Conservation (phyloP, 352 stramenopile genomes). For the Phytopythium vexans region DNA sequence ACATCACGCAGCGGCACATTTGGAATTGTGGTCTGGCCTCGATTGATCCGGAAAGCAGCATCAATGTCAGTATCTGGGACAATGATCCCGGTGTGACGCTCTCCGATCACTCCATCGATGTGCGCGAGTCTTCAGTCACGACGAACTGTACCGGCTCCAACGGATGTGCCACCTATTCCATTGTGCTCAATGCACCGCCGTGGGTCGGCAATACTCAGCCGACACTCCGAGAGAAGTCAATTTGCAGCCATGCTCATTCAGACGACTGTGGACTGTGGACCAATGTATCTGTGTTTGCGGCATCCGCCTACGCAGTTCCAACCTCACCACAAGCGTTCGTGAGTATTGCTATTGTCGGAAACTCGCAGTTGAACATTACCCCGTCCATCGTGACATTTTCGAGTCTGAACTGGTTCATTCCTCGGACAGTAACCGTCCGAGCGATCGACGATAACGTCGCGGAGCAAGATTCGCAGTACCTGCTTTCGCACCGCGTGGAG, state of each 20-base stretch:
- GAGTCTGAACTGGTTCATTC: constrained; percentile 54
- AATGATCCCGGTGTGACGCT: constrained; percentile 73
- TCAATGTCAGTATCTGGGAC: constrained; percentile 73
- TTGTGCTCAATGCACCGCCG: constrained; percentile 68
- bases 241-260: constrained; percentile 25
- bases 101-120: constrained; percentile 27
- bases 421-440: constrained; percentile 44
- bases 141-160: neutral
- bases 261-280: constrained; percentile 51
- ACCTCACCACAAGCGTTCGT: constrained; percentile 24
- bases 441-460: constrained; percentile 47
- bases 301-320: constrained; percentile 30
- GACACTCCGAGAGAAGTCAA: constrained; percentile 9
- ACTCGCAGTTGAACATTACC: constrained; percentile 41
- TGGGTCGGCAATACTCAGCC: constrained; percentile 8
- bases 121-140: constrained; percentile 21
- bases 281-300: constrained; percentile 27
- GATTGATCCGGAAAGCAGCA: constrained; percentile 33
- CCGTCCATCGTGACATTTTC: constrained; percentile 66
- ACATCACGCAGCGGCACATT: constrained; percentile 37
- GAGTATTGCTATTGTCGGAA: constrained; percentile 53
- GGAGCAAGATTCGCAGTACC: constrained; percentile 26
- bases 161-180: constrained; percentile 29
- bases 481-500: constrained; percentile 57
- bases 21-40: constrained; percentile 65